A percentile compares a stretch with the other conserved stretches of the same genome.
Evolutionary conservation across 1,284 basidiomycete genomes (phyloP).

Genomic region (Cutaneotrichosporon sp.): DNA sequence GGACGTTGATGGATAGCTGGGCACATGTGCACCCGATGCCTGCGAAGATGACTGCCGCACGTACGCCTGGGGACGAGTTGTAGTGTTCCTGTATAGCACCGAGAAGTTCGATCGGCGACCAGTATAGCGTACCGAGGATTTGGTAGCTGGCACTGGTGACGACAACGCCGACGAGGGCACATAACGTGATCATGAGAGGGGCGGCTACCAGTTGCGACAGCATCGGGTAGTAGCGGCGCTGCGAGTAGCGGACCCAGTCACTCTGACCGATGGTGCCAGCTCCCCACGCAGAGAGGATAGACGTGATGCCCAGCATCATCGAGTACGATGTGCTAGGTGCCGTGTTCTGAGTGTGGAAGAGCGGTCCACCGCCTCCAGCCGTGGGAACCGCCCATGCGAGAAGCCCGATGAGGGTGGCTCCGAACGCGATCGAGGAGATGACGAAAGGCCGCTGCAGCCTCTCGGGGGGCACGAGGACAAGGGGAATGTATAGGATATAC

Average conservation of each 20-base stretch:
- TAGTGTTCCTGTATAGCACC: constrained; percentile 35
- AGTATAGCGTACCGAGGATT: constrained; percentile 32
- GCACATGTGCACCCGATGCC: constrained; percentile 29
- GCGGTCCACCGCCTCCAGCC: constrained; percentile 33
- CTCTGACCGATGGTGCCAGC: constrained; percentile 37
- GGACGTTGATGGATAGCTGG: constrained; percentile 30
- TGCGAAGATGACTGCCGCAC: constrained; percentile 39
- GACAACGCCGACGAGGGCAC: constrained; percentile 35
- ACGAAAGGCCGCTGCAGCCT: constrained; percentile 38
- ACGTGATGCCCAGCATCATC: constrained; percentile 41
- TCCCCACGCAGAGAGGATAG: constrained; percentile 34
- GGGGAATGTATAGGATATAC: constrained; percentile 36
- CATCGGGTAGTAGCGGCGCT: constrained; percentile 29
- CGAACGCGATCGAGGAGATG: constrained; percentile 32
- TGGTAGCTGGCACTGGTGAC: constrained; percentile 31
- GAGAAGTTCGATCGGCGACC: constrained; percentile 35
- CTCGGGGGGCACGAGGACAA: constrained; percentile 39
- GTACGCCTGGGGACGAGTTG: constrained; percentile 28
- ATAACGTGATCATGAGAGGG: constrained; percentile 34
- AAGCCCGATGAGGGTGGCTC: constrained; percentile 35
- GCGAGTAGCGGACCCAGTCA: constrained; percentile 42
- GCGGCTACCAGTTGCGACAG: constrained; percentile 32
- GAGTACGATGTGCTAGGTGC: constrained; percentile 27
- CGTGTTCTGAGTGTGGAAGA: constrained; percentile 34
- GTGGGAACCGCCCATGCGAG: constrained; percentile 34